A percentile compares a stretch with the other conserved stretches of the same genome.
Evolutionary conservation across 768 basidiomycete species (phyloP).

Genomic region (Piloderma croceum): DNA sequence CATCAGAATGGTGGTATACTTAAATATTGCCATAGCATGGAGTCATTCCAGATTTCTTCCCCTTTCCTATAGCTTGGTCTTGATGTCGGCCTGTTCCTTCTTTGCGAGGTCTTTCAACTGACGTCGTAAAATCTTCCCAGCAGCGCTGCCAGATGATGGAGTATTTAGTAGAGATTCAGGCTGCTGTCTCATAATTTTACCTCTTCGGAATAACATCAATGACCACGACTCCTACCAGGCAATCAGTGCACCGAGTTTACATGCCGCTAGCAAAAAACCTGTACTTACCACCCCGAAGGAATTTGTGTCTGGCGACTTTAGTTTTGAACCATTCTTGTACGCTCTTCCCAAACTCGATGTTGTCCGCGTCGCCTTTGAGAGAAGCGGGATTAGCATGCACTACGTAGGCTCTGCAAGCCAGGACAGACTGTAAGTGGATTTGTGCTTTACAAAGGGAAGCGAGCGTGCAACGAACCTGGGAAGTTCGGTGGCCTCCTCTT

Average conservation of each 20-base stretch:
- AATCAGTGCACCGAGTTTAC: no score
- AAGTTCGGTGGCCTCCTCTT: constrained; percentile 71
- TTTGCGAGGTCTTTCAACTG: constrained; percentile 67
- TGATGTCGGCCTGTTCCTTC: constrained; percentile 31
- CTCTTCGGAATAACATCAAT: constrained; percentile 3
- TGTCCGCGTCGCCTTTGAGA: constrained; percentile 31
- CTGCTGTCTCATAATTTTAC: neutral
- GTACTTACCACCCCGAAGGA: constrained; percentile 58
- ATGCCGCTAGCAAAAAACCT: constrained; percentile 3
- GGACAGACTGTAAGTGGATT: neutral
- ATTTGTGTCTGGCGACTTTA: constrained; percentile 75
- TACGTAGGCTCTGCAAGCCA: constrained; percentile 49
- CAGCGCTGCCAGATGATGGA: constrained; percentile 43
- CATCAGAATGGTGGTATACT: no score
- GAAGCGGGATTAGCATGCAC: constrained; percentile 43
- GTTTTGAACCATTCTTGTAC: constrained; percentile 60
- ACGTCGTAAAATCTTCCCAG: constrained; percentile 83
- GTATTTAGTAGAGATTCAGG: no score
- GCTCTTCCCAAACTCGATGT: constrained; percentile 39
- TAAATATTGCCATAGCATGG: no score
- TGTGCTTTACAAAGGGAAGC: neutral
- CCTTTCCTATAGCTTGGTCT: neutral
- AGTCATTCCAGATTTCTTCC: no score
- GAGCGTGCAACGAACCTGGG: constrained; percentile 47
- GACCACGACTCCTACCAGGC: constrained; percentile 5